Base-by-base conservation (phyloP, 1,284 basidiomycete species). In the Chalciporus sp. region DNA sequence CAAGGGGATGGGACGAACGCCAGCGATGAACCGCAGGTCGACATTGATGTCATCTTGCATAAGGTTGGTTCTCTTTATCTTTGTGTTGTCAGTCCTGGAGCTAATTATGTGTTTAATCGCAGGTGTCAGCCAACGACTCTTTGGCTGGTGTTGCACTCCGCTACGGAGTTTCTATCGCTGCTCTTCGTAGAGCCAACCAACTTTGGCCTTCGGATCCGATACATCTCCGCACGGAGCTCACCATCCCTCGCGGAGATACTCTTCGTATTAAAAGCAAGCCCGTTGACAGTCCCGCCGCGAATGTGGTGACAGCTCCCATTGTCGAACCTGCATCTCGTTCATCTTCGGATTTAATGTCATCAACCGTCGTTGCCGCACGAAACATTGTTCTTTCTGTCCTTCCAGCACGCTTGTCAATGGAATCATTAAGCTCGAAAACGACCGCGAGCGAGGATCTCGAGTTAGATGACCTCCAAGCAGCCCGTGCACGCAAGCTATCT, bases 131-230 rank as follows among this genome's bases (percentile, higher is more conserved):
- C 5, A 79, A 77, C 19, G 94, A 97, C 65, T 90, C 93, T 3
- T 74, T 96, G 16, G 83, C 92, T 14, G 88, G 92, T 14, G 87
- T 97, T 19, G 86, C 94, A 0, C 76, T 97, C 43, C 89, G 87
- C 61, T 96, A 96, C 68, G 92, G 92, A 4, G 88, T 95, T 51
- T 82, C 86, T 9, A 76, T 95, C 46, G 80, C 90, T 12, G 86
- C 89, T n/a, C 78, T 98, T 12, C 86, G 94, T 44, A 82, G 85
- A 60, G 86, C 85, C 40, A 98, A 98, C 72, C 92, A 94, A 58
- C 77, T 98, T 5, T 97, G 94, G 94, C 72, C 91, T 1, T 88
- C 90, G 14, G 95, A 97, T 68, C 81, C 92, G 0, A 89, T 98
- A 46, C 92, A 95, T 70, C 79, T 94, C 33, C 88, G 94, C 39